A percentile compares a stretch with the other conserved stretches of the same genome.
Conservation (phyloP, 179 eudicot species). For the Spergularia azorica region DNA sequence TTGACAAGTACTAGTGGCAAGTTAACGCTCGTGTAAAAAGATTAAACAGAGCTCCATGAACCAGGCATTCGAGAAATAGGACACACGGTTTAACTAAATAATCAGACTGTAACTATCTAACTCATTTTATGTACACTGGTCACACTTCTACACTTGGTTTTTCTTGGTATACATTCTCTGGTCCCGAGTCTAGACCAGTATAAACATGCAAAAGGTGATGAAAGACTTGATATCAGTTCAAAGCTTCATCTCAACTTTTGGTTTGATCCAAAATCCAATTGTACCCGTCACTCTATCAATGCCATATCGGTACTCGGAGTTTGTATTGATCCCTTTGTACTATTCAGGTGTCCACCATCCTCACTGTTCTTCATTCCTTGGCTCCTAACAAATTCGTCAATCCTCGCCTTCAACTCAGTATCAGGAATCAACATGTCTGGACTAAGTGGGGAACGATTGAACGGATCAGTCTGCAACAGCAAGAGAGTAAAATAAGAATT, state of each 20-base stretch:
- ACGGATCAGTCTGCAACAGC: conserved; percentile 82
- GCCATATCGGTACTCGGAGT: conserved; percentile 40
- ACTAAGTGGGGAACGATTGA: conserved; percentile 90
- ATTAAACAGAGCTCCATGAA: too few relatives aligned
- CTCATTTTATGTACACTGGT: conserved; percentile 22
- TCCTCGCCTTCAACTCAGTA: conserved; percentile 67
- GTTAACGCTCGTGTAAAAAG: not conserved
- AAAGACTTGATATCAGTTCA: not conserved
- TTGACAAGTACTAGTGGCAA: too few relatives aligned
- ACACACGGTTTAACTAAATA: not conserved
- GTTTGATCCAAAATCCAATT: conserved; percentile 8
- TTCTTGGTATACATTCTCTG: not conserved
- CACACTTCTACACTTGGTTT: conserved; percentile 19
- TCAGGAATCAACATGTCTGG: conserved; percentile 92
- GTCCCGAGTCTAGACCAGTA: not conserved
- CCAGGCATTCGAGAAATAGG: not conserved
- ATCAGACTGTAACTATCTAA: not conserved
- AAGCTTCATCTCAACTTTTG: conserved; percentile 3
- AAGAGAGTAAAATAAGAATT: not conserved
- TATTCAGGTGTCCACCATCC: conserved; percentile 36
- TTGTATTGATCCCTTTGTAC: conserved; percentile 45
- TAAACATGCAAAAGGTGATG: not conserved
- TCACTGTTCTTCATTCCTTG: conserved; percentile 38
- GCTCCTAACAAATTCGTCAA: conserved; percentile 74
- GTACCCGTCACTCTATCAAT: conserved; percentile 39